Evolutionary conservation across 2,329 filamentous ascomycete species (phyloP).

Genomic region (Aureobasidium sp.): DNA sequence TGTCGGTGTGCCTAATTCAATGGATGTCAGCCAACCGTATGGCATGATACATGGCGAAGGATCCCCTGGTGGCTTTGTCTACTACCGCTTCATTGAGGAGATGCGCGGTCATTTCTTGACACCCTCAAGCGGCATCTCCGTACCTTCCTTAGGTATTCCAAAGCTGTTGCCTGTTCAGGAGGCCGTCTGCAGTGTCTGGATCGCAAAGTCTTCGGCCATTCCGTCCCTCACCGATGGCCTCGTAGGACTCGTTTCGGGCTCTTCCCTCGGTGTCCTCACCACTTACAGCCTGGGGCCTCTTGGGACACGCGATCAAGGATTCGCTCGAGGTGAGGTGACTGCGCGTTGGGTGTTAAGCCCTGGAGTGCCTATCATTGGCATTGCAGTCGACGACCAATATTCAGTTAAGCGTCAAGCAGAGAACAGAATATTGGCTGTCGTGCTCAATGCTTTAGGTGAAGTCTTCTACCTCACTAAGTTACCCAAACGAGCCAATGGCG

Average conservation of each 20-base stretch:
- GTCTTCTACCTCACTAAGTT: conserved; percentile 74
- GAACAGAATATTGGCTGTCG: conserved; percentile 79
- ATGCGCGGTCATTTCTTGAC: conserved; percentile 69
- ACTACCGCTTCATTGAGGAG: conserved; percentile 69
- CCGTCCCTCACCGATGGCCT: conserved; percentile 67
- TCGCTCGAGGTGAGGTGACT: conserved; percentile 69
- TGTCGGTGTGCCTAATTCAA: conserved; percentile 72
- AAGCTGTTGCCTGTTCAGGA: conserved; percentile 63
- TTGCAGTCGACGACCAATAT: conserved; percentile 79
- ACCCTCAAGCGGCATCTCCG: conserved; percentile 52
- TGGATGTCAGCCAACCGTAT: conserved; percentile 83
- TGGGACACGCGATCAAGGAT: conserved; percentile 49
- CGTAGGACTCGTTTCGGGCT: conserved; percentile 75
- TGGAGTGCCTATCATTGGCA: conserved; percentile 80
- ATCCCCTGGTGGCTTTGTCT: conserved; percentile 72
- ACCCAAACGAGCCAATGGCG: conserved; percentile 47
- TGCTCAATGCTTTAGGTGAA: conserved; percentile 89
- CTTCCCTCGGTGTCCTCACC: conserved; percentile 74
- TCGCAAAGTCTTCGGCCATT: conserved; percentile 72
- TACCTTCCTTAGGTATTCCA: conserved; percentile 67
- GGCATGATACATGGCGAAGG: conserved; percentile 82
- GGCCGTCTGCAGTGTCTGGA: conserved; percentile 75
- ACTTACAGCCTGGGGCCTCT: conserved; percentile 60
- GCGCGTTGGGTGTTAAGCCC: conserved; percentile 86
- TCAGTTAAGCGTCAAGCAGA: conserved; percentile 61